These are phyloP conservation scores for Teratosphaeria gauchensis DNA, from an alignment of 2,329 filamentous ascomycete species.

Conservation along the genomic window DNA sequence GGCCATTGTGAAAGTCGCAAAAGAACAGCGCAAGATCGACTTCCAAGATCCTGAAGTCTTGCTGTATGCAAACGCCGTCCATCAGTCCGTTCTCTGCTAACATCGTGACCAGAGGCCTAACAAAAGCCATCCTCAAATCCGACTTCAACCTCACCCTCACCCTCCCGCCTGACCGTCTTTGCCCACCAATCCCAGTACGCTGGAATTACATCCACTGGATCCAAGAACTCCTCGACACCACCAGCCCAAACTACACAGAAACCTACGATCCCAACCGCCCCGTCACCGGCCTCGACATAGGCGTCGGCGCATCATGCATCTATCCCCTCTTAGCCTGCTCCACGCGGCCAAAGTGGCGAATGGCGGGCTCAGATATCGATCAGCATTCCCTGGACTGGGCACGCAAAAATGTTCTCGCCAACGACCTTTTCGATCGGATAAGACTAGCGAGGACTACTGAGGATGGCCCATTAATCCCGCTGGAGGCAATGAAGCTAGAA, in stretches of 20 bases:
- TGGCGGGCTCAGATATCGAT: conserved; percentile 59
- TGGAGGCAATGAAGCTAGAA: conserved; percentile 44
- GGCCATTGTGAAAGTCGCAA: conserved; percentile 35
- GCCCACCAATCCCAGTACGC: conserved; percentile 61
- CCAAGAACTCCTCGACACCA: conserved; percentile 68
- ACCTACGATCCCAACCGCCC: conserved; percentile 41
- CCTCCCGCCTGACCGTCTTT: conserved; percentile 69
- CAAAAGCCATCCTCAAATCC: conserved; percentile 62
- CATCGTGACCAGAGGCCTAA: conserved; percentile 46
- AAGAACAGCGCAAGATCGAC: conserved; percentile 48
- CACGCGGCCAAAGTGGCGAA: conserved; percentile 55
- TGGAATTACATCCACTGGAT: conserved; percentile 91
- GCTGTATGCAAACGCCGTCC: conserved; percentile 49
- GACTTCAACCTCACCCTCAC: conserved; percentile 65
- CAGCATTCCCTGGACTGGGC: conserved; percentile 57
- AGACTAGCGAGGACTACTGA: conserved; percentile 47
- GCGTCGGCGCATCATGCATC: conserved; percentile 83
- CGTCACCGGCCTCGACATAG: conserved; percentile 52
- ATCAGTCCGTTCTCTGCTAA: conserved; percentile 55
- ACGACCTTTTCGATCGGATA: conserved; percentile 56
- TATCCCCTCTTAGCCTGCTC: conserved; percentile 74
- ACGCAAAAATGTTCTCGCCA: conserved; percentile 54
- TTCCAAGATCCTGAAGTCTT: conserved; percentile 71
- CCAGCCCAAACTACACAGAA: conserved; percentile 39
- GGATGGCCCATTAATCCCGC: conserved; percentile 49